phyloP scores from a whole-genome alignment of 371 early-diverging fungal genomes.

The Conidiobolus incongruus region DNA sequence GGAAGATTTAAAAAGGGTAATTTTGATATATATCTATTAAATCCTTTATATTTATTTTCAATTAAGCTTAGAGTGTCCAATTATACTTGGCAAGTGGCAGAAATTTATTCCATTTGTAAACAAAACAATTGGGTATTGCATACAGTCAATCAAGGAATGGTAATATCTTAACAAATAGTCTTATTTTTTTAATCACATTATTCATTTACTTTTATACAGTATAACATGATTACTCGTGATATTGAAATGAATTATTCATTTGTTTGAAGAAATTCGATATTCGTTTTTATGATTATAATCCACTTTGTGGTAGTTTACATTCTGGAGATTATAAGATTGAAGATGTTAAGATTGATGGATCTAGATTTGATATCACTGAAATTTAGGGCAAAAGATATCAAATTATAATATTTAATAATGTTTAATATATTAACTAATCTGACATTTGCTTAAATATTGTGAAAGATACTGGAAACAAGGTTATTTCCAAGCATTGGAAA shows the following conservation, averaged over 20 bases:
- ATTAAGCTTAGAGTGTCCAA: conserved; percentile 28
- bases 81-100: conserved; percentile 20
- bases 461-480: conserved; percentile 28
- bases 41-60: not conserved
- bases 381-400: conserved; percentile 16
- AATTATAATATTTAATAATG: not conserved
- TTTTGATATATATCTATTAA: not conserved
- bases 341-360: conserved; percentile 13
- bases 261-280: conserved; percentile 25
- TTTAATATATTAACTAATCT: not conserved
- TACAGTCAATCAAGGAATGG: conserved; percentile 24
- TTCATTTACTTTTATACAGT: conserved; percentile 8
- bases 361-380: conserved; percentile 23
- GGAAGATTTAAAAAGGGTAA: conserved; percentile 16
- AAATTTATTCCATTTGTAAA: conserved; percentile 17
- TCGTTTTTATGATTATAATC: conserved; percentile 28
- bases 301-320: conserved; percentile 29
- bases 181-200: too few species aligned
- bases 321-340: conserved; percentile 14
- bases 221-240: conserved; percentile 34
- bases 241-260: conserved; percentile 33
- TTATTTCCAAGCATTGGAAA: conserved; percentile 23
- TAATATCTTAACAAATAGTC: too few species aligned
- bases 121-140: conserved; percentile 15
- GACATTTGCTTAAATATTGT: too few species aligned